These are phyloP conservation scores for Sicyos edulis DNA, from an alignment of 306 rosid species.

Conservation along the genomic window DNA sequence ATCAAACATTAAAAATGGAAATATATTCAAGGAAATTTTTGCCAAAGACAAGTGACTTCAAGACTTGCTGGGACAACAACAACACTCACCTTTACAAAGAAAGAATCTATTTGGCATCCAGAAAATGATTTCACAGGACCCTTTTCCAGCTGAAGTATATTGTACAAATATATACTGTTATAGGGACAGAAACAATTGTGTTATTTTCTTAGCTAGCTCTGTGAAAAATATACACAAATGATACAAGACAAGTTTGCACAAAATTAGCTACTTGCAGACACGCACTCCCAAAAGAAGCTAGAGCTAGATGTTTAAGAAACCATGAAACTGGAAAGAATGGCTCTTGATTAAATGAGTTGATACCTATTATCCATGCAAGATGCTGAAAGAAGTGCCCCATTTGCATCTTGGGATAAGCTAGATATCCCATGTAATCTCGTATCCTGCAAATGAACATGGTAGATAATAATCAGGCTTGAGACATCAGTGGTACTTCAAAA, in stretches of 20 bases:
- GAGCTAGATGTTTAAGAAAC: background rate
- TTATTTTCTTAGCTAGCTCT: background rate
- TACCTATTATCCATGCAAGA: conserved; percentile 97
- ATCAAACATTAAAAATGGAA: conserved; percentile 21
- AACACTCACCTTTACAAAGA: conserved; percentile 86
- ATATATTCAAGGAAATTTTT: background rate
- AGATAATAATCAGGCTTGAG: background rate
- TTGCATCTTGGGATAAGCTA: conserved; percentile 88
- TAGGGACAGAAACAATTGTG: conserved; percentile 13
- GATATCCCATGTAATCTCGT: conserved; percentile 79
- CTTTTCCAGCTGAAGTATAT: conserved; percentile 72
- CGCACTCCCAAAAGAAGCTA: background rate
- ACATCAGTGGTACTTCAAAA: background rate
- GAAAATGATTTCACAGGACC: conserved; percentile 67
- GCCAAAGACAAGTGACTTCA: background rate
- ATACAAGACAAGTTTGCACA: background rate
- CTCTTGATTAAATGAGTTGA: background rate
- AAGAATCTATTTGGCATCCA: conserved; percentile 71
- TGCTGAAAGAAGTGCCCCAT: conserved; percentile 72
- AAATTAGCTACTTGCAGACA: conserved; percentile 1
- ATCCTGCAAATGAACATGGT: conserved; percentile 42
- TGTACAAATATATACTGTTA: conserved; percentile 70
- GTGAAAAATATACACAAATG: background rate
- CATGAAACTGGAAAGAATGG: background rate
- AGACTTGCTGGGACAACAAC: background rate